These are phyloP conservation scores for Cadophora luteo-olivacea DNA, from an alignment of 2,329 filamentous ascomycete genomes.

Conservation along the genomic window DNA sequence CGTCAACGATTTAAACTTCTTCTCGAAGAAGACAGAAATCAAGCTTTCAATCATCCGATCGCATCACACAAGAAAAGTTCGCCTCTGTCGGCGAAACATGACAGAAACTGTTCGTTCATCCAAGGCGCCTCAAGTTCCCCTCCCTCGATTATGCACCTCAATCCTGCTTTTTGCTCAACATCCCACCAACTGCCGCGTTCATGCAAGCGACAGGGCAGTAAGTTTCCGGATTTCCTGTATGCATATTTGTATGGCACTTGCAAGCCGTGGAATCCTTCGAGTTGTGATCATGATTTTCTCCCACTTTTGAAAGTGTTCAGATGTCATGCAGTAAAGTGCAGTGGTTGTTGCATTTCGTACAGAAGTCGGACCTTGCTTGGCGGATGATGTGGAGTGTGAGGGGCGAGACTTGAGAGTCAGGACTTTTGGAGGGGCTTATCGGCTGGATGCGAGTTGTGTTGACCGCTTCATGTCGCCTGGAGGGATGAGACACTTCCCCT, in stretches of 20 bases:
- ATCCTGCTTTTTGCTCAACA: conserved; percentile 11
- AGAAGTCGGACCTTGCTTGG: conserved; percentile 4
- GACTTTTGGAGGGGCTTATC: neutral
- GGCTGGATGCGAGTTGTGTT: conserved; percentile 3
- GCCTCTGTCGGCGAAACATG: neutral
- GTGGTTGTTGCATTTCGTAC: conserved; percentile 3
- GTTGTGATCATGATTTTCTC: conserved; percentile 9
- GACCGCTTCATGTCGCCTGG: neutral
- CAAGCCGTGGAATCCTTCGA: neutral
- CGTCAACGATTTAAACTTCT: neutral
- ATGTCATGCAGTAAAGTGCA: neutral
- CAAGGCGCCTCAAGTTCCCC: neutral
- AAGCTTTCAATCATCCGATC: conserved; percentile 12
- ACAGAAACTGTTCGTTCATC: neutral
- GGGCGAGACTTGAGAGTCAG: neutral
- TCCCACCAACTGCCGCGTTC: conserved; percentile 3
- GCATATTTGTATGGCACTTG: neutral
- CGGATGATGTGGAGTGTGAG: neutral
- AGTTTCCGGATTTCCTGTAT: neutral
- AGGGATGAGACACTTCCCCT: neutral
- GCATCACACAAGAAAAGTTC: neutral
- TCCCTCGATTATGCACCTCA: conserved; percentile 8
- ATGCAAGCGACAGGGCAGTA: neutral
- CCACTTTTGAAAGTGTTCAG: conserved; percentile 1
- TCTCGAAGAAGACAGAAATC: neutral